These are phyloP conservation scores for Agrocybe praecox DNA, from an alignment of 768 basidiomycete species.

Conservation along the genomic window DNA sequence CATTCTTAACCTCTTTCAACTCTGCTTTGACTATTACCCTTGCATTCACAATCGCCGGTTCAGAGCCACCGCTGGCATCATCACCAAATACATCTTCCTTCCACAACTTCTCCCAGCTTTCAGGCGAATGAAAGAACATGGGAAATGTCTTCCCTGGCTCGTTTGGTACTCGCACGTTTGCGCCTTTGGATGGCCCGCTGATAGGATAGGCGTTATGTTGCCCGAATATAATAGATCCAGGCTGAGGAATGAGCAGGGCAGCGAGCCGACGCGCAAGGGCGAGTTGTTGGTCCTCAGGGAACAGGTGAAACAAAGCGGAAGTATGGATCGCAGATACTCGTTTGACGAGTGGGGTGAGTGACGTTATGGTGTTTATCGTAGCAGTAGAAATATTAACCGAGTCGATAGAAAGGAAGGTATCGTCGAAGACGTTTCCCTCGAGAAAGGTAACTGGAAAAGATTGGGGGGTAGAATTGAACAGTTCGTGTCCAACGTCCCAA, in stretches of 20 bases:
- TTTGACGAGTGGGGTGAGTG: constrained; percentile 35
- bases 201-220: constrained; percentile 31
- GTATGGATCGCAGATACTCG: constrained; percentile 49
- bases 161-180: too few species aligned
- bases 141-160: too few species aligned
- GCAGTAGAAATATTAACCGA: neutral
- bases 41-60: too few species aligned
- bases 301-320: constrained; percentile 39
- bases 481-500: constrained; percentile 63
- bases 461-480: constrained; percentile 55
- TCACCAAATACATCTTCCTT: constrained; percentile 31
- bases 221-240: constrained; percentile 37
- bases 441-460: constrained; percentile 59
- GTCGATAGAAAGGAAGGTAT: constrained; percentile 34
- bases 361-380: constrained; percentile 13
- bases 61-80: too few species aligned
- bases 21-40: constrained; percentile 17
- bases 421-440: constrained; percentile 55
- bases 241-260: constrained; percentile 31
- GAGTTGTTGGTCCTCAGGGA: constrained; percentile 32
- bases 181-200: neutral
- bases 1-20: constrained; percentile 5
- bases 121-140: constrained; percentile 42
- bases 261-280: constrained; percentile 31
- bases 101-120: constrained; percentile 39